Percentiles rank a stretch among this genome's conserved stretches.
phyloP scores from a whole-genome alignment of 305 asterid genomes.

The Rubia balearica region DNA sequence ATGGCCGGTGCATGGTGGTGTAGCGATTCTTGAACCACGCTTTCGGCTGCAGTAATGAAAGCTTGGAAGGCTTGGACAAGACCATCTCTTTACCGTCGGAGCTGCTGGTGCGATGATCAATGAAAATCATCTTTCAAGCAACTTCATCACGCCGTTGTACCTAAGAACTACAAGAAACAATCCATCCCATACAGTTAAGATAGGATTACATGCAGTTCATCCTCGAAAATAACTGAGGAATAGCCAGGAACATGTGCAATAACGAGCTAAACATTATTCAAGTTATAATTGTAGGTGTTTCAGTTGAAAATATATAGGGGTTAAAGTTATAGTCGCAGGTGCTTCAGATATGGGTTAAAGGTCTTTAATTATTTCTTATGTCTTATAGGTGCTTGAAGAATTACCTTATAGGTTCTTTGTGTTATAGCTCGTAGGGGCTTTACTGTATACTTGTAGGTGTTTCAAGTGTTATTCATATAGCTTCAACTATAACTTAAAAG shows the following conservation, averaged over 20 bases:
- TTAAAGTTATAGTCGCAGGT: no score
- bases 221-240: neutral
- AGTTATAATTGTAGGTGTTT: no score
- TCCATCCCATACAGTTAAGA: neutral
- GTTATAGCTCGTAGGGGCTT: no score
- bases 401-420: no score
- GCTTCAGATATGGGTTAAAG: no score
- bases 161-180: neutral
- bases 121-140: neutral
- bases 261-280: neutral
- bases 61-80: constrained; percentile 69
- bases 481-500: no score
- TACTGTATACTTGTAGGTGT: no score
- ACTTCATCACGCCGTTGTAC: neutral
- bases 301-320: no score
- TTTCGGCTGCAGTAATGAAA: constrained; percentile 50
- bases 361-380: no score
- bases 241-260: no score
- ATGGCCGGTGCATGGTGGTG: constrained; percentile 53
- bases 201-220: neutral
- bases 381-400: no score
- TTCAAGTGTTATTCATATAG: no score
- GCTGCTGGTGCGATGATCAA: neutral
- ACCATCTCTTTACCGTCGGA: constrained; percentile 70
- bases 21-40: constrained; percentile 86